Conservation (phyloP, 2,329 filamentous ascomycete species). For the Alternaria rosae region DNA sequence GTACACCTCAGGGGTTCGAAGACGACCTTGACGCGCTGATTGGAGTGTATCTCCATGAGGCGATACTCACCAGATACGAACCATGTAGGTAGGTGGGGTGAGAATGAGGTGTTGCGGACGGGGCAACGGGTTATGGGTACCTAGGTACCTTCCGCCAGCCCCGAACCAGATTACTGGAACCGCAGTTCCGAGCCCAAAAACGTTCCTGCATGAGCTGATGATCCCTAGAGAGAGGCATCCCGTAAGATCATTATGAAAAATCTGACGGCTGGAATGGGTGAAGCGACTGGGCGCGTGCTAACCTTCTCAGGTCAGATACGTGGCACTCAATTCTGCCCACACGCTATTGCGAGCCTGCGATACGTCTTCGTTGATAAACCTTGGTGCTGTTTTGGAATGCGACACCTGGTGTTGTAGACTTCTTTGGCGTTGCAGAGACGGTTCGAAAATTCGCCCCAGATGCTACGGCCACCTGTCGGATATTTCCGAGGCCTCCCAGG, state of each 20-base stretch:
- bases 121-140: not conserved
- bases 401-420: too few species aligned
- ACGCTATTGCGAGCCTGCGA: not conserved
- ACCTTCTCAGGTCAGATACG: not conserved
- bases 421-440: not conserved
- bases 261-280: not conserved
- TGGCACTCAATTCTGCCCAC: not conserved
- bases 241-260: not conserved
- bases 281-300: not conserved
- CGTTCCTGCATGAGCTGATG: not conserved
- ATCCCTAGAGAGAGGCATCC: not conserved
- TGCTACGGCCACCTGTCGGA: not conserved
- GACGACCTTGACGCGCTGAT: too few species aligned
- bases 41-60: too few species aligned
- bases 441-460: not conserved
- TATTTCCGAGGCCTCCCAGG: not conserved
- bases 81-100: too few species aligned
- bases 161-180: not conserved
- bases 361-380: not conserved
- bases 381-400: too few species aligned
- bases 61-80: too few species aligned
- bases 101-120: not conserved
- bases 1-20: too few species aligned
- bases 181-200: not conserved
- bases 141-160: not conserved